A percentile compares a stretch with the other conserved stretches of the same genome.
These are phyloP conservation scores for Candida anutae DNA, from an alignment of 1,139 yeast genomes.

Conservation along the genomic window DNA sequence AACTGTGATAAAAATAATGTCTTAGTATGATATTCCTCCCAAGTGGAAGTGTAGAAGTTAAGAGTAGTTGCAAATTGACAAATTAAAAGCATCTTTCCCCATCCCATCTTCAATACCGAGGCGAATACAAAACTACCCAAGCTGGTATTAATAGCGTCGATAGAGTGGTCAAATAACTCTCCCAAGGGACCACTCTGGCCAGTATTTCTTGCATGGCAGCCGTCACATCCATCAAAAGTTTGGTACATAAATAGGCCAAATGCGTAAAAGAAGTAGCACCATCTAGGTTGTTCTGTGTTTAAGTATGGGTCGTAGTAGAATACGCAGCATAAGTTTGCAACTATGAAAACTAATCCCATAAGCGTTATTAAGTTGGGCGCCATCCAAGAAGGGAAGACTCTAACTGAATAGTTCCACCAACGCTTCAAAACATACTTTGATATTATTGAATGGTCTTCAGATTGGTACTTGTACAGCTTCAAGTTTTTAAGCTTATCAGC, in stretches of 20 bases:
- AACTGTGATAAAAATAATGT: constrained; percentile 69
- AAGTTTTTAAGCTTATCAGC: constrained; percentile 51
- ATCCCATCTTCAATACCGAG: constrained; percentile 68
- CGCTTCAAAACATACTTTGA: constrained; percentile 71
- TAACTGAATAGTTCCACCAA: constrained; percentile 70
- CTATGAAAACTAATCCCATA: constrained; percentile 64
- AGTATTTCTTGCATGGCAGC: constrained; percentile 87
- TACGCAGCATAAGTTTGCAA: constrained; percentile 56
- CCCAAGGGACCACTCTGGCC: constrained; percentile 95
- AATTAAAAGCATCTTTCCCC: constrained; percentile 51
- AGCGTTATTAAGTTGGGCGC: constrained; percentile 87
- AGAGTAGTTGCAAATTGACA: constrained; percentile 72
- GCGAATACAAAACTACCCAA: constrained; percentile 67
- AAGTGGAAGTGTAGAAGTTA: constrained; percentile 83
- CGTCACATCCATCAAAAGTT: constrained; percentile 95
- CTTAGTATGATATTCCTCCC: constrained; percentile 96
- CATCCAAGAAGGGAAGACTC: constrained; percentile 73
- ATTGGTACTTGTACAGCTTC: constrained; percentile 58
- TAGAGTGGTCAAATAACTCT: constrained; percentile 88
- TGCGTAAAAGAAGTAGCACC: constrained; percentile 80
- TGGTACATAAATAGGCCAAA: constrained; percentile 84
- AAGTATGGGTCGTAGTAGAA: constrained; percentile 70
- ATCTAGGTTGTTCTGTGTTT: constrained; percentile 54
- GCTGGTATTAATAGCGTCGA: constrained; percentile 86
- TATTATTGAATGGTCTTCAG: constrained; percentile 76